A percentile compares a stretch with the other conserved stretches of the same genome.
phyloP scores from a whole-genome alignment of 2,329 filamentous ascomycete genomes.

The Phoma sp. region DNA sequence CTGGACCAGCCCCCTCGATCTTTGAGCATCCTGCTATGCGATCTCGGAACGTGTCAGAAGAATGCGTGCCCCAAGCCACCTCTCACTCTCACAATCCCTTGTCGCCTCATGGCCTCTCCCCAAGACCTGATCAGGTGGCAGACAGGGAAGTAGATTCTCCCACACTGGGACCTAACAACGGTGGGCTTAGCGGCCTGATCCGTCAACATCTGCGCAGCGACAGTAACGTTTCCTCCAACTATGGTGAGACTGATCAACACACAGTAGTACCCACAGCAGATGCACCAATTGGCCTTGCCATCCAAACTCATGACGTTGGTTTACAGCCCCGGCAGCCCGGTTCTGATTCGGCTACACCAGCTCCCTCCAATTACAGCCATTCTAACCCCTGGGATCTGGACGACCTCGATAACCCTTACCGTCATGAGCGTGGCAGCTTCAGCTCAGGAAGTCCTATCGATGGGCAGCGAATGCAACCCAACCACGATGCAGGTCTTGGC shows the following conservation, averaged over 20 bases:
- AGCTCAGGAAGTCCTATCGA: constrained; percentile 47
- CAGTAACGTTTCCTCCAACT: constrained; percentile 83
- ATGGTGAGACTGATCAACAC: constrained; percentile 50
- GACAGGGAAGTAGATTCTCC: constrained; percentile 70
- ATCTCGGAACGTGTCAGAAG: constrained; percentile 37
- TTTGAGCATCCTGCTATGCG: constrained; percentile 48
- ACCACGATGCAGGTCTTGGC: constrained; percentile 3
- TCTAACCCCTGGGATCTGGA: constrained; percentile 64
- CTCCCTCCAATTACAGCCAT: constrained; percentile 57
- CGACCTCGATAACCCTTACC: constrained; percentile 53
- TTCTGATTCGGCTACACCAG: constrained; percentile 49
- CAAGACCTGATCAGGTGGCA: constrained; percentile 23
- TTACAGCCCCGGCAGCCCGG: constrained; percentile 35
- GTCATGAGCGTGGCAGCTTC: constrained; percentile 44
- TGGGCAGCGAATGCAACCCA: constrained; percentile 27
- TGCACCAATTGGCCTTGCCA: constrained; percentile 39
- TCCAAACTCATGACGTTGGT: constrained; percentile 42
- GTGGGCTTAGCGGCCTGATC: constrained; percentile 79
- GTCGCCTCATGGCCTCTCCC: constrained; percentile 6
- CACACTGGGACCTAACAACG: constrained; percentile 70
- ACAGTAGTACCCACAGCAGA: constrained; percentile 39
- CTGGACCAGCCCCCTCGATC: constrained; percentile 42
- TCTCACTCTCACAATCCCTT: constrained; percentile 7
- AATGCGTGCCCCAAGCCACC: constrained; percentile 21
- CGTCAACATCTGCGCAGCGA: constrained; percentile 81